phyloP scores from a whole-genome alignment of 2,329 filamentous ascomycete genomes.

The Botrytis fragariae region DNA sequence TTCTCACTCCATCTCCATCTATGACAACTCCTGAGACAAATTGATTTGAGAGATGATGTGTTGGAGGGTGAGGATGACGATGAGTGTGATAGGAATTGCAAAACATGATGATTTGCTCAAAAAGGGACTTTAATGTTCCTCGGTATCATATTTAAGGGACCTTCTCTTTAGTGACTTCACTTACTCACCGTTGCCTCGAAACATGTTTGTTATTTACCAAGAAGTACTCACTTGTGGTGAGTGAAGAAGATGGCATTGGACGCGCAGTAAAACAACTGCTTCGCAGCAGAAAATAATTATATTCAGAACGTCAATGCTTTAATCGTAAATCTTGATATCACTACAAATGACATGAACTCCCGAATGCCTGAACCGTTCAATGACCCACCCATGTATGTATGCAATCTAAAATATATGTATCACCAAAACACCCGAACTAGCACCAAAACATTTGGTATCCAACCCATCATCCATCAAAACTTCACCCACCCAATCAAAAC shows the following conservation, averaged over 20 bases:
- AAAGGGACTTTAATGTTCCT: background rate
- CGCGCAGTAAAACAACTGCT: background rate
- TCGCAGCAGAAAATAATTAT: background rate
- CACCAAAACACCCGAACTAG: background rate
- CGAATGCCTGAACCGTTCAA: background rate
- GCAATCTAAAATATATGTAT: slow-evolving; percentile 1
- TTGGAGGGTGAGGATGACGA: no score
- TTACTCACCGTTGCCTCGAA: background rate
- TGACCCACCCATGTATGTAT: background rate
- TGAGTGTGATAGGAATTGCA: background rate
- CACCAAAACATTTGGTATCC: slow-evolving; percentile 2
- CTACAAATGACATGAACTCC: background rate
- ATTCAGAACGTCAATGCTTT: background rate
- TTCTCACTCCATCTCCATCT: background rate
- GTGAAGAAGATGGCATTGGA: background rate
- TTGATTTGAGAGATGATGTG: background rate
- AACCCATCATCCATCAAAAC: slow-evolving; percentile 16
- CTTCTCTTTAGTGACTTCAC: background rate
- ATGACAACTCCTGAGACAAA: background rate
- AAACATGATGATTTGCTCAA: background rate
- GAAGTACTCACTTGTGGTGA: no score
- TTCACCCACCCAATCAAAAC: slow-evolving; percentile 51
- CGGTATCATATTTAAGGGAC: background rate
- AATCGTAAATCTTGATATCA: slow-evolving; percentile 2
- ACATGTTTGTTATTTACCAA: background rate